Evolutionary conservation across 192 early-diverging fungal species (phyloP), one percentile per base, ranked within the genome.

Genomic region (Backusella mclennaniae): DNA sequence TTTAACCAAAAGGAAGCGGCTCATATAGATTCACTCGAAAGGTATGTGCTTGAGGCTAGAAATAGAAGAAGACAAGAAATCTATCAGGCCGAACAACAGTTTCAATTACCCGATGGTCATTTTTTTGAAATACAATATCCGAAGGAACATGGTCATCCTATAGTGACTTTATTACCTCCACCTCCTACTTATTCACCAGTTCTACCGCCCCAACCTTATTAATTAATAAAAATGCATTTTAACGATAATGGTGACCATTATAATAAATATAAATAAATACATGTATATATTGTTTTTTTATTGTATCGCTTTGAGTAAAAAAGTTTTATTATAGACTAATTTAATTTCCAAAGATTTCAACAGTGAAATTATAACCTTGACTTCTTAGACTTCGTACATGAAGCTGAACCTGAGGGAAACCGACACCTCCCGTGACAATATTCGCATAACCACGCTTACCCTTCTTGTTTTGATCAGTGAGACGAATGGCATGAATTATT

Each of bases 91-190:
- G 35, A 66, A 19, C 53, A 41, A 12, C 46, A 49, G 4, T 66
- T 74, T 56, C 53, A 63, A 36, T 59, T 74, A 21, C 73, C 73
- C 2, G 73, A 74, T 36, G 66, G 6, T 6, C 66, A 74, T 52
- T 74, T 66, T 21, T 74, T 74, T 59, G 56, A 66, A 26, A 74
- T 66, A 21, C 33, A 66, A 36, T 66, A 74, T 23, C 53, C 19
- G 6, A 74, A 74, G 23, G 73, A 74, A 38, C 73, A 74, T 19
- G 11, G 21, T 8, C 73, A 74, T 66, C 73, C 73, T 17, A 39
- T 74, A 19, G 73, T 74, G 35, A 74, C 73, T 9, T 52, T 74
- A 29, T 66, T 74, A 39, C 73, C 73, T 9, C 73, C 73, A 31
- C 73, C 73, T 31, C 73, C 73, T 26, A 74, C 35, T 14, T 74